Evolutionary conservation across 23 red algal genomes (phyloP).

Genomic region (Agarophyton chilense): DNA sequence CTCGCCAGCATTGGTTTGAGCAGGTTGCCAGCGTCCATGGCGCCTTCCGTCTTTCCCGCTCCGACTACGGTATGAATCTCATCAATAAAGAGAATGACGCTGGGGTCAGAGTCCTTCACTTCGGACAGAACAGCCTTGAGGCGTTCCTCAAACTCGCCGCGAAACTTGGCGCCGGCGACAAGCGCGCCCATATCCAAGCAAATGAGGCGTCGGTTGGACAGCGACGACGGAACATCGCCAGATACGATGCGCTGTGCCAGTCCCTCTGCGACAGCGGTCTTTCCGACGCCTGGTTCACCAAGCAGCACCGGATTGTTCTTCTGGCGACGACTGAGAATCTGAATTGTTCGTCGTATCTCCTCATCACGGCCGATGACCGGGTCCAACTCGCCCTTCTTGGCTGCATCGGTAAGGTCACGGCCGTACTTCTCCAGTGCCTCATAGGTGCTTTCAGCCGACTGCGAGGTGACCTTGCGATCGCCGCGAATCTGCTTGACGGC

Average conservation of each 20-base stretch:
- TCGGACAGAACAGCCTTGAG: constrained; percentile 98
- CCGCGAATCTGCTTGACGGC: constrained; percentile 82
- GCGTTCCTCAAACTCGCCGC: constrained; percentile 99
- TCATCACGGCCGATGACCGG: constrained; percentile 98
- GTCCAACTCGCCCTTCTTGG: constrained; percentile 83
- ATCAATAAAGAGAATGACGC: constrained; percentile 98
- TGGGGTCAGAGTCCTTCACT: constrained; percentile 82
- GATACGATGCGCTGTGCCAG: constrained; percentile 97
- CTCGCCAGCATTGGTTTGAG: constrained; percentile 98
- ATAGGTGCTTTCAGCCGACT: constrained; percentile 89
- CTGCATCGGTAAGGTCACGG: constrained; percentile 88
- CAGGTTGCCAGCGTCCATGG: constrained; percentile 99
- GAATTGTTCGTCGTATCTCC: constrained; percentile 96
- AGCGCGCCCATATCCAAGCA: constrained; percentile 96
- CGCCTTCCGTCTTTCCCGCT: constrained; percentile 97
- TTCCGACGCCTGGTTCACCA: constrained; percentile 97
- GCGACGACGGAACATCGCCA: constrained; percentile 87
- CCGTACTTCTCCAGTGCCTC: constrained; percentile 98
- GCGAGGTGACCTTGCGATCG: constrained; percentile 85
- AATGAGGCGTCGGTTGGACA: constrained; percentile 79
- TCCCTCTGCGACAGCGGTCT: constrained; percentile 98
- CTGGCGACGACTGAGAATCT: constrained; percentile 95
- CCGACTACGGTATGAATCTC: constrained; percentile 99
- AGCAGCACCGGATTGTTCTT: constrained; percentile 99
- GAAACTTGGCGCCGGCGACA: constrained; percentile 98